Base-by-base conservation (phyloP, 2,329 filamentous ascomycete genomes). In the Xylariaceae sp. region DNA sequence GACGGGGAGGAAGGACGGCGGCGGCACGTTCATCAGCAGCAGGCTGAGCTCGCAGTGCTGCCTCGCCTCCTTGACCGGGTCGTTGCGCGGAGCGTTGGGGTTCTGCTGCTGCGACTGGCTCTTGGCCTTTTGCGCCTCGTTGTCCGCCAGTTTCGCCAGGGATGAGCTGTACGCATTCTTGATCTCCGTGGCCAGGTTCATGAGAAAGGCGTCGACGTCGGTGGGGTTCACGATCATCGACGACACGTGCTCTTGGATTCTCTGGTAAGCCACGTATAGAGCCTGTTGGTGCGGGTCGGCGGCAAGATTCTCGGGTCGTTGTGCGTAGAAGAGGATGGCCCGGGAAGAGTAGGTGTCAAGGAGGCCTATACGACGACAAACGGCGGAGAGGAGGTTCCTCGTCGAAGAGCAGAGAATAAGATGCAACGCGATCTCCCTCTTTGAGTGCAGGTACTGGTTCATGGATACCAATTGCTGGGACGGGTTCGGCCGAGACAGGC, bases 321-420 rank as follows among this genome's bases (percentile, higher is more conserved):
- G n/a, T n/a, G n/a, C n/a, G 44, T 68, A 76, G 49, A 67, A 75
- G 4, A 64, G 61, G 9, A 69, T 65, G 2, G 72, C 68, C 26
- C 63, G 59, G 21, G 55, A 58, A 25, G 69, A 68, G 7, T 75
- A 56, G 4, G 43, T 44, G 34, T 77, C 67, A 43, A 83, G 61
- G 41, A 77, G 70, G 4, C 62, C 57, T 15, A 88, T 65, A 19
- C 79, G 74, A 25, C 77, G 77, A 54, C 77, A 83, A 30, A 78
- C 67, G 19, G 82, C 77, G 17, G 76, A 75, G 15, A 93, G 65
- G 42, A 90, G 81, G 14, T 77, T 75, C 10, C 87, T 75, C 9
- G 81, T 81, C 33, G 82, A 77, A 19, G 83, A 88, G 49, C 79
- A 83, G 19, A 93, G 70, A 14, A 92, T 54, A 28, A 81, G 60